Conservation (phyloP, 192 early-diverging fungal species). For the Dimargaris xerosporica region DNA sequence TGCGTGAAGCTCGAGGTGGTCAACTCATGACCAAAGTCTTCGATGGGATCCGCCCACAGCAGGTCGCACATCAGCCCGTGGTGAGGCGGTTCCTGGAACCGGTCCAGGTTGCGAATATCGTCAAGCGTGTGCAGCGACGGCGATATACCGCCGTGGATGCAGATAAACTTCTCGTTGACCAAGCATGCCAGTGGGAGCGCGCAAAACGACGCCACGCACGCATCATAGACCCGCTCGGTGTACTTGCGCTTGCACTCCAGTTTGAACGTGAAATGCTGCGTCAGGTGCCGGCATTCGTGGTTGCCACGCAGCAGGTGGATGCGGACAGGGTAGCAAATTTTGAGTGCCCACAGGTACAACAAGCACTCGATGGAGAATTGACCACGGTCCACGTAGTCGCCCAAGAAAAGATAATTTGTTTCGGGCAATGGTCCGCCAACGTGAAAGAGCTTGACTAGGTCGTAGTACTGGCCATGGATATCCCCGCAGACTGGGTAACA, state of each 20-base stretch:
- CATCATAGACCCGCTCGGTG: constrained; percentile 17
- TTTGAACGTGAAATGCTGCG: constrained; percentile 27
- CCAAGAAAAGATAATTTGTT: constrained; percentile 22
- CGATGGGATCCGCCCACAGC: constrained; percentile 83
- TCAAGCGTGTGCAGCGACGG: constrained; percentile 18
- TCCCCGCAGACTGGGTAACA: constrained; percentile 20
- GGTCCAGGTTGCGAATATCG: constrained; percentile 39
- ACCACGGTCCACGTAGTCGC: constrained; percentile 28
- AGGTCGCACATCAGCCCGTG: constrained; percentile 90
- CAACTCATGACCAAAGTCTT: constrained; percentile 83
- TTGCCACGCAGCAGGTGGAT: constrained; percentile 29
- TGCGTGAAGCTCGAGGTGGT: constrained; percentile 62
- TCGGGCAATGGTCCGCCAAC: constrained; percentile 22
- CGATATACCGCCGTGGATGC: constrained; percentile 22
- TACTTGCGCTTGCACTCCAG: constrained; percentile 24
- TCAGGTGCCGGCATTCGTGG: constrained; percentile 25
- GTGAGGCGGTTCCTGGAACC: constrained; percentile 84
- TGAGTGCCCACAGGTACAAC: constrained; percentile 25
- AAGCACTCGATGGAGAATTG: constrained; percentile 24
- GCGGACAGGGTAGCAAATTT: constrained; percentile 19
- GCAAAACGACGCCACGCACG: constrained; percentile 21
- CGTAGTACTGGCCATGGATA: constrained; percentile 26
- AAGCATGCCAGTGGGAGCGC: constrained; percentile 18
- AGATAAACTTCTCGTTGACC: constrained; percentile 17
- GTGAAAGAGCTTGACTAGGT: constrained; percentile 24